These are phyloP conservation scores for Aegilops umbellulata DNA, from an alignment of 176 grass and related monocot species.

Conservation along the genomic window DNA sequence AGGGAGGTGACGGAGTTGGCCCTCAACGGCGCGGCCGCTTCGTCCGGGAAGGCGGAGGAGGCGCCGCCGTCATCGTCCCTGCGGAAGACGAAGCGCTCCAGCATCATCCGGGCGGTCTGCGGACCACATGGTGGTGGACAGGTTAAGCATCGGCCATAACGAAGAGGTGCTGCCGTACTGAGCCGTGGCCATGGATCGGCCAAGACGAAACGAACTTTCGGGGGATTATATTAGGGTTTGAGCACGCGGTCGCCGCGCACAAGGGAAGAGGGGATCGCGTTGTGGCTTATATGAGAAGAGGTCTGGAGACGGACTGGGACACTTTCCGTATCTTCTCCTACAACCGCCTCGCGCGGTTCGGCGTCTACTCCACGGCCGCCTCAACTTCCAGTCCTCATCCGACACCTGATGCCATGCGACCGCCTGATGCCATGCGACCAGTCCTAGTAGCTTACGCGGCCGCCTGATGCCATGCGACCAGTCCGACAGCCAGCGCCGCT, in stretches of 20 bases:
- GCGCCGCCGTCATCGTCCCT: neutral
- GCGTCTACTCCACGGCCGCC: too few relatives aligned
- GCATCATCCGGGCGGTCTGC: neutral
- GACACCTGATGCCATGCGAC: too few relatives aligned
- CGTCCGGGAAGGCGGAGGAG: neutral
- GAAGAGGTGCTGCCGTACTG: neutral
- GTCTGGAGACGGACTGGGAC: too few relatives aligned
- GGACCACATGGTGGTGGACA: neutral
- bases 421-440: too few relatives aligned
- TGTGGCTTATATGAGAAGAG: too few relatives aligned
- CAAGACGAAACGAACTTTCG: neutral
- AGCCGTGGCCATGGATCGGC: neutral
- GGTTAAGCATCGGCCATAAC: neutral
- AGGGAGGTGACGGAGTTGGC: neutral
- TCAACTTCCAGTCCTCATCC: too few relatives aligned
- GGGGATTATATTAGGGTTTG: neutral
- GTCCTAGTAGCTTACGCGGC: too few relatives aligned
- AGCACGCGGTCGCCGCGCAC: too few relatives aligned
- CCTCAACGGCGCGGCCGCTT: neutral
- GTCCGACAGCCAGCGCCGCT: too few relatives aligned
- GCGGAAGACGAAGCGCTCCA: neutral
- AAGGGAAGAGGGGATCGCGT: neutral
- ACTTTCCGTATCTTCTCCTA: too few relatives aligned
- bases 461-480: too few relatives aligned
- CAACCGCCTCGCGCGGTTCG: too few relatives aligned